Percentiles rank a stretch among this genome's conserved stretches.
Evolutionary conservation across 768 basidiomycete species (phyloP).

Genomic region (Hygrocybe punicea): DNA sequence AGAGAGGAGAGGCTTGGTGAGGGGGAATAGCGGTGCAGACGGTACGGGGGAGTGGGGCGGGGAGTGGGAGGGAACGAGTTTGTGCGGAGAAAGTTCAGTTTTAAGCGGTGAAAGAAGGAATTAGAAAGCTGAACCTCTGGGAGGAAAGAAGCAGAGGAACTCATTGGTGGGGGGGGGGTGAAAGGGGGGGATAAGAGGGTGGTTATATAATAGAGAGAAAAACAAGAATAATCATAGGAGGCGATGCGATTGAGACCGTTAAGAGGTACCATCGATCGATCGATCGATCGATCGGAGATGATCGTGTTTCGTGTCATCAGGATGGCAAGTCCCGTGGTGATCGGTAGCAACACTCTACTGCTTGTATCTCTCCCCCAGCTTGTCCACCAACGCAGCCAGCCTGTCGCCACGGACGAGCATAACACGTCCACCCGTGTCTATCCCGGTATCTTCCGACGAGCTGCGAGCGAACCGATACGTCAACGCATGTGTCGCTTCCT

Average conservation of each 20-base stretch:
- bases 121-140: background rate
- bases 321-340: background rate
- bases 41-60: background rate
- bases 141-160: background rate
- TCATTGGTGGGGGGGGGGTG: background rate
- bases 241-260: no score
- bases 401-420: slow-evolving; percentile 54
- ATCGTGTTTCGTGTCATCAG: background rate
- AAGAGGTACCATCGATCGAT: no score
- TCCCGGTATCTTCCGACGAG: slow-evolving; percentile 62
- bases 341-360: slow-evolving; percentile 1
- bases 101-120: background rate
- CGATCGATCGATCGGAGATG: no score
- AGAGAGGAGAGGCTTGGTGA: background rate
- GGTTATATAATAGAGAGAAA: background rate
- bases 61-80: background rate
- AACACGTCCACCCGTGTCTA: slow-evolving; percentile 64
- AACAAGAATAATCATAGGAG: background rate
- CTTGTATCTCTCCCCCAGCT: slow-evolving; percentile 37
- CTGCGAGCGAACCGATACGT: slow-evolving; percentile 51
- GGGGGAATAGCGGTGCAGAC: background rate
- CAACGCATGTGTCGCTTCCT: slow-evolving; percentile 52
- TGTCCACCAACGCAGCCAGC: slow-evolving; percentile 41
- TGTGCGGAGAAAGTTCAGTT: background rate
- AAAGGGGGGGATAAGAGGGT: background rate